Evolutionary conservation across 2,329 filamentous ascomycete genomes (phyloP), one percentile per base, ranked within the genome.

Genomic region (Xylaria polymorpha): DNA sequence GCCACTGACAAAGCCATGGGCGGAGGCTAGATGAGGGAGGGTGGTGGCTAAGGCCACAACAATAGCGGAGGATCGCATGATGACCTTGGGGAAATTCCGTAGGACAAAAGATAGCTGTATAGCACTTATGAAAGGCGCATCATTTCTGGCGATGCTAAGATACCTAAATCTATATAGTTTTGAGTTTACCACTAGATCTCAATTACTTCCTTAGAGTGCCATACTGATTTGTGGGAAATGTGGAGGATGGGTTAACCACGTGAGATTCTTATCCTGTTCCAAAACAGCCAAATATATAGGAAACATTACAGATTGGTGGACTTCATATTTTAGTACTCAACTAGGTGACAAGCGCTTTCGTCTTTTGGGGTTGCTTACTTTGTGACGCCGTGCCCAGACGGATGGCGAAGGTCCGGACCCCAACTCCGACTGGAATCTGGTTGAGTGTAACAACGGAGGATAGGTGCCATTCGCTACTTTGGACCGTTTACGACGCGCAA

Each of bases 1-100:
- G 18, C 74, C 74, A 37, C 68, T 68, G n/a, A 74, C 74, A 55
- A 74, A 75, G 15, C 74, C 74, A 46, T 75, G 74, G 3, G 72
- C 73, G 5, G 64, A 66, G 37, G 65, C 64, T 25, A 69, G n/a
- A 12, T 68, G 65, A 53, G 71, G 65, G 12, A 74, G 48, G 46
- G 58, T 62, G 41, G 71, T 63, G 44, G 64, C 70, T 53, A 74
- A 44, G 14, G 70, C 70, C 53, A 68, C 56, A 35, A 67, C 10
- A 57, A 62, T 35, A 50, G 59, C 22, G 25, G 46, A 64, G n/a
- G 61, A 62, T 56, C 61, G 64, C 73, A 74, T 74, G 14, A n/a
- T 68, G 22, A 35, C 5, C 15, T 51, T 6, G n/a, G 44, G 37
- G 29, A 25, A 18, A 8, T 39, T n/a, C 9, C 18, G 14, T 32